Evolutionary conservation across 2,329 filamentous ascomycete species (phyloP), one percentile per base, ranked within the genome.

Genomic region (Phyllosticta capitalensis): DNA sequence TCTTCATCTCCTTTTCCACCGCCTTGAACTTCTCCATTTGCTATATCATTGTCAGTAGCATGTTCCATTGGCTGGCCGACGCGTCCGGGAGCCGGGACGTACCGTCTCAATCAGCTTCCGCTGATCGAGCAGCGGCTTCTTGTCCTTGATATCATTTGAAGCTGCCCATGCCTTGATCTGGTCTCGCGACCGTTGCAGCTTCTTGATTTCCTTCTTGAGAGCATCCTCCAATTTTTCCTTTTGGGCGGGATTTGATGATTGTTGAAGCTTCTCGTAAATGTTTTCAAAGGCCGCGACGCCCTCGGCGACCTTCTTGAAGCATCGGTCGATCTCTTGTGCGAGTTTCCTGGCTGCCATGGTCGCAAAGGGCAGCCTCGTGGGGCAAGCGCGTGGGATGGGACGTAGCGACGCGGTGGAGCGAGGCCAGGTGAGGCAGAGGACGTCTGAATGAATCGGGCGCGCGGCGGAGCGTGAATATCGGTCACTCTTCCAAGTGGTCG

Each of bases 1-100:
- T 99, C 81, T 99, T 99, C 94, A 99, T 97, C 70, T 96, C 94
- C 80, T 99, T 99, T 76, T 99, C 94, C 57, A 99, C 94, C n/a
- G 92, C 92, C 79, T 99, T 99, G 83, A 99, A 99, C 69, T 90
- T 91, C 78, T 99, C 94, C 94, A 99, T 99, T 89, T 92, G 87
- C 90, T 94, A 77, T 74, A 76, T 61, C 61, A 51, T 55, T 57
- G 67, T 75, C 66, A 75, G 72, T 65, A 58, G n/a, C 56, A 38
- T 38, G 19, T 45, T 33, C 52, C 19, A 48, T 28, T 20, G 21
- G 28, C n/a, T 19, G 21, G 54, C 26, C 48, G 24, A 20, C 10
- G n/a, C 33, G 21, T 33, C 49, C 30, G 30, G 10, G n/a, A 30
- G 22, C 6, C 53, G 55, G 52, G 58, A 58, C 84, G 67, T 79